Evolutionary conservation across 257 asterid species (phyloP).

Genomic region (Nicotiana tabacum): DNA sequence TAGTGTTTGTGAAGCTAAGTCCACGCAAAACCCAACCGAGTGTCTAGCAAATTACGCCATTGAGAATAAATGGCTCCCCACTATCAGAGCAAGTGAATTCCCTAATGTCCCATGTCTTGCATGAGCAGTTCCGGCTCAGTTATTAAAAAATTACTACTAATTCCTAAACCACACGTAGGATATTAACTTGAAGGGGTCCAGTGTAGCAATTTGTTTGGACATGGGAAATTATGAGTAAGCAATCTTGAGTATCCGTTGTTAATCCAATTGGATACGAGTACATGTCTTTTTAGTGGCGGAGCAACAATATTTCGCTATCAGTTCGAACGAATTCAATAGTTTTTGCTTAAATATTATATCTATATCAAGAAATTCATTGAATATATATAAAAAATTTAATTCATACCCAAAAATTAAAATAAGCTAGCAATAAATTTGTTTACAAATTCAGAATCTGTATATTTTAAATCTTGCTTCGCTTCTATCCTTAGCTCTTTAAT

Average conservation of each 20-base stretch:
- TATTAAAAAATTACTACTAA: background rate
- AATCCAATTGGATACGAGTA: too few relatives aligned
- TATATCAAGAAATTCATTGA: too few relatives aligned
- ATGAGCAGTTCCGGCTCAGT: background rate
- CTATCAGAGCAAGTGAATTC: background rate
- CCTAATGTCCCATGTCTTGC: background rate
- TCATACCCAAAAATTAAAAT: too few relatives aligned
- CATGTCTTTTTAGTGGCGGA: too few relatives aligned
- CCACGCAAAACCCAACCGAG: background rate
- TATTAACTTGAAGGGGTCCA: background rate
- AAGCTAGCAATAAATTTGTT: too few relatives aligned
- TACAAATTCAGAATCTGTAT: too few relatives aligned
- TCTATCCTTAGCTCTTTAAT: background rate
- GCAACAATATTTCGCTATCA: too few relatives aligned
- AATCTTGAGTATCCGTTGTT: too few relatives aligned
- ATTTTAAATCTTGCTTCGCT: background rate
- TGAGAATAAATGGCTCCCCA: constrained; percentile 9
- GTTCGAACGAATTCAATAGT: too few relatives aligned
- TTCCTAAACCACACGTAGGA: background rate
- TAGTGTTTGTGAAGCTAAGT: background rate
- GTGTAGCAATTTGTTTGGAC: background rate
- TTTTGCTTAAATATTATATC: too few relatives aligned
- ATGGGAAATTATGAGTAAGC: background rate
- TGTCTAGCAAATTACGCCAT: constrained; percentile 17
- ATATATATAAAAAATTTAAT: too few relatives aligned